Percentiles rank a stretch among this genome's conserved stretches.
These are phyloP conservation scores for Penicillium steckii DNA, from an alignment of 495 filamentous ascomycete species.

Conservation along the genomic window DNA sequence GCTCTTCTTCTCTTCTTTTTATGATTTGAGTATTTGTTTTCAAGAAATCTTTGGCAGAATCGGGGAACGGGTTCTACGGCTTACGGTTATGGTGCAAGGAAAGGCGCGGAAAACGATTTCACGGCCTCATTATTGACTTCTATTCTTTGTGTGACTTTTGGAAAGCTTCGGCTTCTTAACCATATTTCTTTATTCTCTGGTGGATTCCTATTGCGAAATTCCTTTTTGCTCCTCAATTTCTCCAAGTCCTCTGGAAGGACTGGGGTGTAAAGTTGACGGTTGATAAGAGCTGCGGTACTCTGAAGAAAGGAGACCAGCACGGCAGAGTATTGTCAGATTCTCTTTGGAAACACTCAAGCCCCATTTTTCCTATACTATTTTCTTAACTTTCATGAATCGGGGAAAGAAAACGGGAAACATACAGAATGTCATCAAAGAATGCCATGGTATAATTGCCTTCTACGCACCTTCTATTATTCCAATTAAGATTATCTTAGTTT, in stretches of 20 bases:
- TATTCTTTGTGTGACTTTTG: constrained; percentile 16
- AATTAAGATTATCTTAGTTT: background rate
- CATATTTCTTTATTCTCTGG: background rate
- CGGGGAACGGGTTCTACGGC: constrained; percentile 23
- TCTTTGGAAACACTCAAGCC: background rate
- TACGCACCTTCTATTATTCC: background rate
- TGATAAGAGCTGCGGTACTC: constrained; percentile 3
- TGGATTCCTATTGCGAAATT: background rate
- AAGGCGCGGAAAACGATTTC: constrained; percentile 19
- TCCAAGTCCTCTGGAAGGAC: constrained; percentile 4
- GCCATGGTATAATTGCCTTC: background rate
- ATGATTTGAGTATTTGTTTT: constrained; percentile 13
- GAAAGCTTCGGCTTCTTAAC: constrained; percentile 12
- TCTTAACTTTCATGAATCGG: background rate
- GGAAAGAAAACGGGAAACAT: constrained; percentile 6
- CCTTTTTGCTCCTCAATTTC: constrained; percentile 3
- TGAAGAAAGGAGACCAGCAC: background rate
- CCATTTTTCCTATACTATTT: background rate
- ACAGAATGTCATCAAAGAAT: constrained; percentile 22
- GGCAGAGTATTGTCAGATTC: background rate
- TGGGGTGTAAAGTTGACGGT: background rate
- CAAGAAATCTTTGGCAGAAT: constrained; percentile 5
- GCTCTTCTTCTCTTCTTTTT: constrained; percentile 4
- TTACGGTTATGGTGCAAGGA: constrained; percentile 19
- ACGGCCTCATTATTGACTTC: constrained; percentile 7